phyloP scores from a whole-genome alignment of 2,329 filamentous ascomycete genomes.

The Hansfordia pulvinata region DNA sequence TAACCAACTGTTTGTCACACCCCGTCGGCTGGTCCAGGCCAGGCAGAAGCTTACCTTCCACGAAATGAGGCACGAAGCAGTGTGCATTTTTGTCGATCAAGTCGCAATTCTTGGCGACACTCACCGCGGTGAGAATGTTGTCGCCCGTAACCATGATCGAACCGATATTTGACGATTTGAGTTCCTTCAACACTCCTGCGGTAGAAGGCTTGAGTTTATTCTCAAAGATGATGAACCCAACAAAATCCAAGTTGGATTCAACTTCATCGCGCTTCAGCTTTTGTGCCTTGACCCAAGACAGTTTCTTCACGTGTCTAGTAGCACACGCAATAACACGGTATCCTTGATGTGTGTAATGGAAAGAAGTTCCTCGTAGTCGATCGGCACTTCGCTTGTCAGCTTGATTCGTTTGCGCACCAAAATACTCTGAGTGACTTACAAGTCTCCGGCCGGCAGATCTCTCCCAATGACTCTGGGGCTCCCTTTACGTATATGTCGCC shows the following conservation, averaged over 20 bases:
- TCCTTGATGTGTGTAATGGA: constrained; percentile 87
- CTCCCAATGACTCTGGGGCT: constrained; percentile 89
- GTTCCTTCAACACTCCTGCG: constrained; percentile 65
- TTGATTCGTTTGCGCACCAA: constrained; percentile 6
- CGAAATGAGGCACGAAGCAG: constrained; percentile 86
- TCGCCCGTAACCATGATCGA: constrained; percentile 96
- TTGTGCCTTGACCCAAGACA: constrained; percentile 89
- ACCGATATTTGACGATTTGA: constrained; percentile 71
- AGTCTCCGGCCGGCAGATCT: constrained; percentile 74
- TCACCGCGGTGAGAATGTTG: constrained; percentile 94
- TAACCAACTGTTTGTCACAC: not conserved
- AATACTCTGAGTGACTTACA: constrained; percentile 35
- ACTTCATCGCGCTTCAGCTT: constrained; percentile 83
- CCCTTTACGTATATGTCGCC: constrained; percentile 91
- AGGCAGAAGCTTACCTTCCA: constrained; percentile 40
- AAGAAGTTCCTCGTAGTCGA: constrained; percentile 80
- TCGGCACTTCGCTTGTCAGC: constrained; percentile 43
- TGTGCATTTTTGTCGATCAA: constrained; percentile 70
- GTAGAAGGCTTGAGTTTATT: constrained; percentile 94
- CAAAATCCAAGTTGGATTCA: constrained; percentile 72
- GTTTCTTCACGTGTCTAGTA: constrained; percentile 71
- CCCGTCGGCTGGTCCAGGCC: not conserved
- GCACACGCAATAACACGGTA: constrained; percentile 95
- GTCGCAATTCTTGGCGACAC: constrained; percentile 80
- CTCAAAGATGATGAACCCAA: constrained; percentile 96